These are phyloP conservation scores for Phytophthora palmivora DNA, from an alignment of 352 stramenopile genomes.

Conservation along the genomic window DNA sequence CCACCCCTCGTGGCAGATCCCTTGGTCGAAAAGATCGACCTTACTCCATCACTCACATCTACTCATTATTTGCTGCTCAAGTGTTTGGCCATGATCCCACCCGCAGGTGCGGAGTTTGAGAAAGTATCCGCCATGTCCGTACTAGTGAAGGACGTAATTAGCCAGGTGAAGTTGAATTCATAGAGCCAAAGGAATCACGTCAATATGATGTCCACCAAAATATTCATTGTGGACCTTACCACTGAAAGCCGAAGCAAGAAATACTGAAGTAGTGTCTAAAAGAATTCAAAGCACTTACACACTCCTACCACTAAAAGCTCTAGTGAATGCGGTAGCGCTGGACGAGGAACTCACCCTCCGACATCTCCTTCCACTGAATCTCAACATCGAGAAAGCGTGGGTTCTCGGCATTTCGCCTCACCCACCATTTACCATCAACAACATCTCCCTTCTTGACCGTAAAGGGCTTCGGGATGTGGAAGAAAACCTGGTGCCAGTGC, in stretches of 20 bases:
- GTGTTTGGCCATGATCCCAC: conserved; percentile 62
- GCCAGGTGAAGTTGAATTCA: conserved; percentile 63
- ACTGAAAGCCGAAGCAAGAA: conserved; percentile 10
- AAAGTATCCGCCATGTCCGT: conserved; percentile 81
- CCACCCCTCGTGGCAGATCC: conserved; percentile 64
- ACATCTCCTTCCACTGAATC: conserved; percentile 74
- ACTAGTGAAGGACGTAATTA: conserved; percentile 85
- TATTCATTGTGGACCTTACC: no score
- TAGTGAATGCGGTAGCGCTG: conserved; percentile 87
- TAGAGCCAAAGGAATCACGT: conserved; percentile 18
- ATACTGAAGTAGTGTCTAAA: conserved; percentile 22
- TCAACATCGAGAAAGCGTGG: conserved; percentile 94
- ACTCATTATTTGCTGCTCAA: conserved; percentile 79
- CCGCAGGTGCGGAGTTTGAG: conserved; percentile 59
- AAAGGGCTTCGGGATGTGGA: conserved; percentile 93
- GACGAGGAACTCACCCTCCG: conserved; percentile 47
- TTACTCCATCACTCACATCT: conserved; percentile 75
- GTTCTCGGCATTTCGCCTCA: conserved; percentile 92
- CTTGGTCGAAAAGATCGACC: conserved; percentile 69
- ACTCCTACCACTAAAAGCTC: conserved; percentile 26
- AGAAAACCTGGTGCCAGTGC: conserved; percentile 99
- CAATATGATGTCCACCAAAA: conserved; percentile 1
- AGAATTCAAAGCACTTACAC: conserved; percentile 24
- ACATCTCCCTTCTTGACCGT: conserved; percentile 74
- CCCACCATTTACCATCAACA: conserved; percentile 87